Percentiles rank a stretch among this genome's conserved stretches.
phyloP scores from a whole-genome alignment of 1,139 yeast species.

The Candida gigantensis region DNA sequence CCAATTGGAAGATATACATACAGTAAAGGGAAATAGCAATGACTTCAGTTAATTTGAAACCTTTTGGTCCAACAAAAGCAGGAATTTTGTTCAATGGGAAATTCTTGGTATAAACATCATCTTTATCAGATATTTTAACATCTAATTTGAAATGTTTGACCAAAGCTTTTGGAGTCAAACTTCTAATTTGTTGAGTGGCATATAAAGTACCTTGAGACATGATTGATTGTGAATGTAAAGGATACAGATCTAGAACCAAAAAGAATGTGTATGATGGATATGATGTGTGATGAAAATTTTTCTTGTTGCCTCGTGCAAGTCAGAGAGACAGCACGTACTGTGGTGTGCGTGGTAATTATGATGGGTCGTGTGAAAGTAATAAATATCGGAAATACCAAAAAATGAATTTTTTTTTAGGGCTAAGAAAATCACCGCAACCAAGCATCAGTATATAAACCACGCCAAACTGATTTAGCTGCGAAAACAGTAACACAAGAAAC shows the following conservation, averaged over 20 bases:
- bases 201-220: constrained; percentile 65
- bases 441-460: too few relatives aligned
- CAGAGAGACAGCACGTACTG: too few relatives aligned
- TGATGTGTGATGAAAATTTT: background rate
- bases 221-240: too few relatives aligned
- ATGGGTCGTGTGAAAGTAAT: background rate
- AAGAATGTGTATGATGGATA: background rate
- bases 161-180: constrained; percentile 58
- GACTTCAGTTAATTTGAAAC: constrained; percentile 75
- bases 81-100: constrained; percentile 82
- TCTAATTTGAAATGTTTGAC: constrained; percentile 75
- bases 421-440: too few relatives aligned
- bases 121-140: constrained; percentile 53
- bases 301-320: too few relatives aligned
- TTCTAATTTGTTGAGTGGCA: constrained; percentile 47
- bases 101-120: constrained; percentile 45
- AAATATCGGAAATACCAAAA: too few relatives aligned
- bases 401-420: too few relatives aligned
- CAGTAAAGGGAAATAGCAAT: constrained; percentile 67
- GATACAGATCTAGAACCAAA: background rate
- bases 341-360: background rate
- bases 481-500: too few relatives aligned
- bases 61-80: constrained; percentile 78
- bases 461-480: too few relatives aligned
- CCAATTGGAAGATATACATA: constrained; percentile 22